These are phyloP conservation scores for Centella asiatica DNA, from an alignment of 129 eudicot genomes.

Conservation along the genomic window DNA sequence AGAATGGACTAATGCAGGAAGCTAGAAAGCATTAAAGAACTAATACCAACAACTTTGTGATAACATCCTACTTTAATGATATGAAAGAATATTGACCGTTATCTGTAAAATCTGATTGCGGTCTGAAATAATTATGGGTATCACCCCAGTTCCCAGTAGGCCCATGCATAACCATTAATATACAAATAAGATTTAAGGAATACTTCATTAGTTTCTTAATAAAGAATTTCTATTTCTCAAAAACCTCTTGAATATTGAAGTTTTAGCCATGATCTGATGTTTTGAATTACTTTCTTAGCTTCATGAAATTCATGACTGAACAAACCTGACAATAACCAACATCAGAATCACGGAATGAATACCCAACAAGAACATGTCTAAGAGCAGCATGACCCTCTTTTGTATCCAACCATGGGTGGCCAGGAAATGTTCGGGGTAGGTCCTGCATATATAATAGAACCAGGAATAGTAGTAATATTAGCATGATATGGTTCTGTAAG, in stretches of 20 bases:
- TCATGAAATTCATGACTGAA: not conserved
- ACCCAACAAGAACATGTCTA: constrained; percentile 95
- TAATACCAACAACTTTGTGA: not conserved
- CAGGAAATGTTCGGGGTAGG: constrained; percentile 88
- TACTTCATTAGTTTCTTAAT: too few species aligned
- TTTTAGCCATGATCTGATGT: not conserved
- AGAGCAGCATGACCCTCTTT: constrained; percentile 92
- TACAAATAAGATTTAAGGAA: too few species aligned
- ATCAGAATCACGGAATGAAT: constrained; percentile 91
- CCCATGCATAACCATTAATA: not conserved
- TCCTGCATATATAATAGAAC: constrained; percentile 38
- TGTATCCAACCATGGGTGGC: constrained; percentile 91
- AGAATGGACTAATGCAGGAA: not conserved
- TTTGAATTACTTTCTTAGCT: too few species aligned
- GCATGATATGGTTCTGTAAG: too few species aligned
- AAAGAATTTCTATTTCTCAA: too few species aligned
- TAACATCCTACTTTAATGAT: not conserved
- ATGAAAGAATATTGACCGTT: not conserved
- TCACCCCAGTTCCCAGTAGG: not conserved
- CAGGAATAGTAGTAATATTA: not conserved
- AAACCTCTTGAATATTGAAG: not conserved
- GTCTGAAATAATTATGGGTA: not conserved
- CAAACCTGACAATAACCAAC: constrained; percentile 96
- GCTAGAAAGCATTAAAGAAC: not conserved
- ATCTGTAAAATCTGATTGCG: not conserved